Evolutionary conservation across 2,329 filamentous ascomycete genomes (phyloP).

Genomic region (Diaporthe eres): DNA sequence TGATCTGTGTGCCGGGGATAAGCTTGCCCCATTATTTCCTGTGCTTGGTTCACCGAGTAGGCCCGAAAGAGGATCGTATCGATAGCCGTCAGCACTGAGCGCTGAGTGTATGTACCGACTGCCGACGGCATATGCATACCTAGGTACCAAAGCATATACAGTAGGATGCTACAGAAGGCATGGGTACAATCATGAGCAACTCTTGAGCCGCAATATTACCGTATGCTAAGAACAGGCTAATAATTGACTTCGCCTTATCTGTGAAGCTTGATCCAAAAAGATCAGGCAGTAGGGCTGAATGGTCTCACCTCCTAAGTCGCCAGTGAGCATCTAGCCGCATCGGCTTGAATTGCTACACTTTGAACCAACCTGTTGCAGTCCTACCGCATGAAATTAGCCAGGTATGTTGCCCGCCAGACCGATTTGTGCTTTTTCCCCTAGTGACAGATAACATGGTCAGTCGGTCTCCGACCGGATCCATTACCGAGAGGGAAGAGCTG

Average conservation of each 20-base stretch:
- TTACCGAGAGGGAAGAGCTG: not conserved
- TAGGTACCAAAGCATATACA: not conserved
- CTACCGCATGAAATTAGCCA: not conserved
- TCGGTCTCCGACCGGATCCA: not conserved
- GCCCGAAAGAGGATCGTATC: not conserved
- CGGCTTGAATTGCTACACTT: not conserved
- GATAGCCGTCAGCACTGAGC: not conserved
- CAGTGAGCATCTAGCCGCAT: not conserved
- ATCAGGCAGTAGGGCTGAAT: not conserved
- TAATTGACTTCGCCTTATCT: not conserved
- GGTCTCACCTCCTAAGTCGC: not conserved
- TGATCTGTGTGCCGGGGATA: not conserved
- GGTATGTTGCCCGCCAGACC: not conserved
- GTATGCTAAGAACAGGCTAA: not conserved
- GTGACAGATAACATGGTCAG: not conserved
- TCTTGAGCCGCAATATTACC: not conserved
- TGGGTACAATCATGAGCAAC: not conserved
- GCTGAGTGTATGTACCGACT: not conserved
- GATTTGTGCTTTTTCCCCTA: not conserved
- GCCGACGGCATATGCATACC: not conserved
- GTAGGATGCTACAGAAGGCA: not conserved
- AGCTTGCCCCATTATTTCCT: not conserved
- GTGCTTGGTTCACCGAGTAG: not conserved
- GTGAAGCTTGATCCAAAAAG: not conserved
- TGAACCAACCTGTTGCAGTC: not conserved